Evolutionary conservation across 306 rosid species (phyloP), one percentile per base, ranked within the genome.

Genomic region (cucumber (Cucumis sativus)): DNA sequence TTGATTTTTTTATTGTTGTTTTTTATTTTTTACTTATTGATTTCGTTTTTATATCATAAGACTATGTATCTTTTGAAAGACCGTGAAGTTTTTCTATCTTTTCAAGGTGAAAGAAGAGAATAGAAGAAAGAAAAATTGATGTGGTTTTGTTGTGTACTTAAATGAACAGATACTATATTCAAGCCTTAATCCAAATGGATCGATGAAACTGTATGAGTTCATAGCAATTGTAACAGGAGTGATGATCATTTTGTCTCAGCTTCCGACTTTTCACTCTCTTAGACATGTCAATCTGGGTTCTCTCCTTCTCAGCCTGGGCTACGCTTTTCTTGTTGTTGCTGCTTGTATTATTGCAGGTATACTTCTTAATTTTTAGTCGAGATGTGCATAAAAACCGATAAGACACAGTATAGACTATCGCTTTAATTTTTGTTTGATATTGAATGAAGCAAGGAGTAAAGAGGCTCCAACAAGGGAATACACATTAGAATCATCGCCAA

Each of bases 251-350:
- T 62, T 93, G 79, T 92, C 95, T 79, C 98, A 93, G 68, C 80
- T 91, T 59, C 96, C 98, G 57, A 89, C 93, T 33, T 93, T 93
- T 80, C 97, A 93, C 79, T 91, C 97, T 60, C 77, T 93, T 16
- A 84, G 98, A 68, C 90, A 93, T 45, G 75, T 91, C 30, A 89
- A 88, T 63, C 82, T 93, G 21, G 21, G 84, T 10, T 89, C 96
- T 82, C 84, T 93, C n/a, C 15, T 80, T 76, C 92, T 93, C 2
- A 86, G 88, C 62, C 78, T 93, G 82, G 78, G 85, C 56, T 91
- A 77, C 28, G 79, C 93, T 4, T 74, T 84, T 74, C 85, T 85
- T 7, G 77, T 77, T 76, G 76, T 88, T 6, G 80, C 83, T 17
- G 98, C 91, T n/a, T 88, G 89, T 47, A 86, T 93, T 65, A 35